Conservation (phyloP, 192 early-diverging fungal genomes). For the Linnemannia hyalina region DNA sequence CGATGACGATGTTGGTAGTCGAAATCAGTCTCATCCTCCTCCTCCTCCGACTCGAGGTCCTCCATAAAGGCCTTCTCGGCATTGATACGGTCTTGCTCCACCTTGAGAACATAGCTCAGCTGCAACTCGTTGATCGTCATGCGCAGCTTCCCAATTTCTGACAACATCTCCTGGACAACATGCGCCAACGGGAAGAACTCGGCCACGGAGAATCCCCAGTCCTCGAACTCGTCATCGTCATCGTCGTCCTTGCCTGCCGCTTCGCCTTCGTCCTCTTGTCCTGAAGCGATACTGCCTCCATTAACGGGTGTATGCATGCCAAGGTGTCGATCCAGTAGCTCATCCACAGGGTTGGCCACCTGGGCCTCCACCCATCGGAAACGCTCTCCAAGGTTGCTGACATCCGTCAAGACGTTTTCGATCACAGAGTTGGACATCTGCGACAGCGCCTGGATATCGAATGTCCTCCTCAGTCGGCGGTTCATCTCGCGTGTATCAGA, state of each 20-base stretch:
- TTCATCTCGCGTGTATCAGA: slow-evolving; percentile 69
- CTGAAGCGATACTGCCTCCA: neutral
- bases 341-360: slow-evolving; percentile 40
- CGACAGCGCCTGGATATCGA: slow-evolving; percentile 69
- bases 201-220: slow-evolving; percentile 56
- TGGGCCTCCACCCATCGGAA: slow-evolving; percentile 64
- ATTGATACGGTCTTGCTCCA: slow-evolving; percentile 63
- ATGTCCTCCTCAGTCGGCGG: slow-evolving; percentile 61
- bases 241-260: slow-evolving; percentile 2
- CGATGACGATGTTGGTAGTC: slow-evolving; percentile 2
- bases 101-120: slow-evolving; percentile 67
- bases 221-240: slow-evolving; percentile 4
- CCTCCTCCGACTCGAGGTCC: slow-evolving; percentile 9
- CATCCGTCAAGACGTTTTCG: slow-evolving; percentile 64
- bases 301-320: neutral
- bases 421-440: slow-evolving; percentile 69
- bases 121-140: slow-evolving; percentile 74
- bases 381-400: slow-evolving; percentile 56
- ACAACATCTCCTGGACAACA: slow-evolving; percentile 60
- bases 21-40: slow-evolving; percentile 3
- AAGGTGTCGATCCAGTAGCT: slow-evolving; percentile 2
- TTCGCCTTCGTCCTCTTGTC: neutral
- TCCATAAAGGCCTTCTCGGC: slow-evolving; percentile 66
- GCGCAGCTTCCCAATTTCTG: slow-evolving; percentile 63
- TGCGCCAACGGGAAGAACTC: slow-evolving; percentile 65